Conservation (phyloP, 2,329 filamentous ascomycete genomes). For the Ascochyta koolunga region DNA sequence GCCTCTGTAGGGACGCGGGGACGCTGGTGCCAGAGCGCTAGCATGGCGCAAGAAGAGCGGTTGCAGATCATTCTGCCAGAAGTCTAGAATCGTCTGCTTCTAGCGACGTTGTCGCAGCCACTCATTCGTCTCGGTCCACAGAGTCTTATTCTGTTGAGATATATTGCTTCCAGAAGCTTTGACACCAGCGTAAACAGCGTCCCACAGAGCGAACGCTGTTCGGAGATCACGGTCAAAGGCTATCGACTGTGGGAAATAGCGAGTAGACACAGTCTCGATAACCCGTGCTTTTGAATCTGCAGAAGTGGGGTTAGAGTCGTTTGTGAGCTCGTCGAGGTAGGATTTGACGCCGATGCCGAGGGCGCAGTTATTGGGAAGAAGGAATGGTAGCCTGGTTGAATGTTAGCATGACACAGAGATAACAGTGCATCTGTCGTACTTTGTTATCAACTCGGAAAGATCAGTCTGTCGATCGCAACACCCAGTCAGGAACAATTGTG, state of each 20-base stretch:
- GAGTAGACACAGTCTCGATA: conserved; percentile 58
- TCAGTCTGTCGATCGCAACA: conserved; percentile 72
- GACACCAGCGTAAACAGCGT: conserved; percentile 66
- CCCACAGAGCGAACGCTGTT: conserved; percentile 68
- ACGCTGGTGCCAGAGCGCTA: neutral
- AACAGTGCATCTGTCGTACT: conserved; percentile 60
- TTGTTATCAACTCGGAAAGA: conserved; percentile 69
- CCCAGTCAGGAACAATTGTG: conserved; percentile 79
- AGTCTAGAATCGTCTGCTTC: neutral
- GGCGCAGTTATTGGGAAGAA: conserved; percentile 72
- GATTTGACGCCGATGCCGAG: conserved; percentile 82
- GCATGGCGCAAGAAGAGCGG: neutral
- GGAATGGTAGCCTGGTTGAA: conserved; percentile 63
- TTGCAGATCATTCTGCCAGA: neutral
- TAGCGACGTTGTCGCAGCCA: conserved; percentile 57
- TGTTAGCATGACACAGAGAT: conserved; percentile 10
- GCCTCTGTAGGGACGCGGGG: neutral
- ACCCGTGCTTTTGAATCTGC: conserved; percentile 57
- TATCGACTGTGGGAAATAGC: conserved; percentile 66
- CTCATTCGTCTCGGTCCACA: conserved; percentile 65
- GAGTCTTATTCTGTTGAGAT: conserved; percentile 54
- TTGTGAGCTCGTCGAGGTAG: conserved; percentile 72
- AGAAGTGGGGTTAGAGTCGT: conserved; percentile 59
- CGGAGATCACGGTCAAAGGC: conserved; percentile 65
- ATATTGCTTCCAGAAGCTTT: conserved; percentile 57